Evolutionary conservation across 805 yeast genomes (phyloP).

Genomic region (Torulaspora indica): DNA sequence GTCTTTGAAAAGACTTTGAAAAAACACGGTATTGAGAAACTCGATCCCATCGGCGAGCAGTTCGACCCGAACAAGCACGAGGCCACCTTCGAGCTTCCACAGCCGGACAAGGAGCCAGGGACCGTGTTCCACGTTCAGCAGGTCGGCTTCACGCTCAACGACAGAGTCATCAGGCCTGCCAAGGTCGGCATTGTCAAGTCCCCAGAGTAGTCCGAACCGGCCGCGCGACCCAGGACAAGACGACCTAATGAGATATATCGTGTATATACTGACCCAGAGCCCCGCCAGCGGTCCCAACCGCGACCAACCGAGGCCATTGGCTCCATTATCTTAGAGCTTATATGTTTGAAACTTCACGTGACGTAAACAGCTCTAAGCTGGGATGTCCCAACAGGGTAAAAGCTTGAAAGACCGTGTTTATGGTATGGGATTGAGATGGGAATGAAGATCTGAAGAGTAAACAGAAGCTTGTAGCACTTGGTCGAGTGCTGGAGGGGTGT

Average conservation of each 20-base stretch:
- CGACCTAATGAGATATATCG: slow-evolving; percentile 6
- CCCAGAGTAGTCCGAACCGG: slow-evolving; percentile 5
- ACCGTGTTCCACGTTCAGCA: slow-evolving; percentile 91
- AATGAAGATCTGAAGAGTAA: slow-evolving; percentile 2
- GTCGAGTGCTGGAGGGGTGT: not conserved
- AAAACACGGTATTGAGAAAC: slow-evolving; percentile 73
- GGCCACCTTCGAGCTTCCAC: slow-evolving; percentile 84
- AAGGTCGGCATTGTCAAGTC: slow-evolving; percentile 89
- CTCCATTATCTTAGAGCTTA: not conserved
- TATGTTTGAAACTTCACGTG: slow-evolving; percentile 1
- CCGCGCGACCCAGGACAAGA: not conserved
- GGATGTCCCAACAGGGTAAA: not conserved
- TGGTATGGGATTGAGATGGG: not conserved
- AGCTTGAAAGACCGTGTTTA: slow-evolving; percentile 2
- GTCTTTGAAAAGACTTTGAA: slow-evolving; percentile 78
- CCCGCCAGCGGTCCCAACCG: not conserved
- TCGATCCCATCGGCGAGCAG: slow-evolving; percentile 76
- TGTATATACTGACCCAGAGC: slow-evolving; percentile 3
- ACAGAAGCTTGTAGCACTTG: not conserved
- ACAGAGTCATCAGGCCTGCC: slow-evolving; percentile 89
- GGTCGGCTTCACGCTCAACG: slow-evolving; percentile 78
- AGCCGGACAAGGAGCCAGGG: slow-evolving; percentile 85
- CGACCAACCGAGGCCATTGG: not conserved
- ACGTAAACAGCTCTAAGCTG: not conserved
- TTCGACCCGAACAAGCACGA: slow-evolving; percentile 92